Percentiles rank a stretch among this genome's conserved stretches.
Evolutionary conservation across 805 yeast genomes (phyloP).

Genomic region (Clavispora vitiphila): DNA sequence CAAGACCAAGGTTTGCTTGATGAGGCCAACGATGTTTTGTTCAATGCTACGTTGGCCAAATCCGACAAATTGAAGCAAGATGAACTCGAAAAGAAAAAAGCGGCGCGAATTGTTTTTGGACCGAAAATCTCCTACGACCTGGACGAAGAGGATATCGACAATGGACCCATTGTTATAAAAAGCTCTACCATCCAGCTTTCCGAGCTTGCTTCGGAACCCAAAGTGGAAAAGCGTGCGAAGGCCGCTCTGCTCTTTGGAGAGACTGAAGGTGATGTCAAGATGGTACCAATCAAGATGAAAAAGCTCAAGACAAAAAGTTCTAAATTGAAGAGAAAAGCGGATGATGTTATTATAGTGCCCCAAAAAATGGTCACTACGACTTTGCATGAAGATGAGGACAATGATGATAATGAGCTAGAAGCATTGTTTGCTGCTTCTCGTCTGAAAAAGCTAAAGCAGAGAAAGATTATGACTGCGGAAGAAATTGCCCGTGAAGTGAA

Average conservation of each 20-base stretch:
- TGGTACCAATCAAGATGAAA: conserved; percentile 32
- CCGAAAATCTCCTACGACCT: background rate
- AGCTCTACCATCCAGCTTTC: background rate
- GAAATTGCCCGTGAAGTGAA: conserved; percentile 36
- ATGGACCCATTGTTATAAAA: conserved; percentile 3
- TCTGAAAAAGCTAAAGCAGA: conserved; percentile 22
- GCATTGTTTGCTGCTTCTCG: conserved; percentile 24
- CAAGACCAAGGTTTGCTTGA: conserved; percentile 43
- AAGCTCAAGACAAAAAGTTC: conserved; percentile 39
- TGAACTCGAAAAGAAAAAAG: conserved; percentile 21
- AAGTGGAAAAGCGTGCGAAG: background rate
- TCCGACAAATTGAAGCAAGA: conserved; percentile 25
- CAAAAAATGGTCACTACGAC: conserved; percentile 14
- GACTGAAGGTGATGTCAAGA: background rate
- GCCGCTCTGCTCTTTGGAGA: background rate
- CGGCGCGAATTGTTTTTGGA: conserved; percentile 4
- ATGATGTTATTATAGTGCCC: conserved; percentile 28
- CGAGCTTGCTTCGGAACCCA: too few species aligned
- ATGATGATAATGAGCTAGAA: conserved; percentile 31
- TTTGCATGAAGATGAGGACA: conserved; percentile 17
- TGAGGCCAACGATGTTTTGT: conserved; percentile 28
- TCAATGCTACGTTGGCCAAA: conserved; percentile 30
- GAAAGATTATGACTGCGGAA: conserved; percentile 26
- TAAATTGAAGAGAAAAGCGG: conserved; percentile 14
- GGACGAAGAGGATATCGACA: conserved; percentile 4